Evolutionary conservation across 2,329 filamentous ascomycete genomes (phyloP).

Genomic region (Aureobasidium sp.): DNA sequence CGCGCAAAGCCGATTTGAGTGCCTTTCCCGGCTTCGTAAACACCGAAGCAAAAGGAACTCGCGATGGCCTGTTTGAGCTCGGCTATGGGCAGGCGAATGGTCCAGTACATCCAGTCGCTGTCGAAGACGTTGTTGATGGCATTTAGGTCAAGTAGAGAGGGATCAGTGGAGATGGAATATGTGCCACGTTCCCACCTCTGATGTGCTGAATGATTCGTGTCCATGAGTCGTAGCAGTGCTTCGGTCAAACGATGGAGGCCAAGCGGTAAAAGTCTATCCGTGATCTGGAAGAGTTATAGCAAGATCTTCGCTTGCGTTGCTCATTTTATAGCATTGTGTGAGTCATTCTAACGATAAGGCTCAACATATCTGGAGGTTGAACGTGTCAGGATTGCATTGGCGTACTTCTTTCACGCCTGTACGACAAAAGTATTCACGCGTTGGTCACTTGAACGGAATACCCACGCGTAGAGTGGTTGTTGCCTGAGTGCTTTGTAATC

Average conservation of each 20-base stretch:
- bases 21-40: not conserved
- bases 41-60: not conserved
- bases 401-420: too few relatives aligned
- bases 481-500: constrained; percentile 1
- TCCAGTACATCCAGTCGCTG: not conserved
- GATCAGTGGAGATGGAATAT: not conserved
- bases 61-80: not conserved
- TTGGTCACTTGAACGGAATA: too few relatives aligned
- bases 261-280: too few relatives aligned
- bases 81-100: constrained; percentile 7
- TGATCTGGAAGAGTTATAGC: too few relatives aligned
- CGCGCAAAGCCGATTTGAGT: not conserved
- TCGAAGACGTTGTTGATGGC: constrained; percentile 6
- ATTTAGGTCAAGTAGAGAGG: not conserved
- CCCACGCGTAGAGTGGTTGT: not conserved
- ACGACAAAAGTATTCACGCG: too few relatives aligned
- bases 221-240: not conserved
- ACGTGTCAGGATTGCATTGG: too few relatives aligned
- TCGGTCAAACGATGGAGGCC: too few relatives aligned
- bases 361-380: not conserved
- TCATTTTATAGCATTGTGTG: not conserved
- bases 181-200: constrained; percentile 13
- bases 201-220: not conserved
- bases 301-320: too few relatives aligned
- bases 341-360: not conserved